A percentile compares a stretch with the other conserved stretches of the same genome.
phyloP scores from a whole-genome alignment of 371 early-diverging fungal species.

The Circinella umbellata region DNA sequence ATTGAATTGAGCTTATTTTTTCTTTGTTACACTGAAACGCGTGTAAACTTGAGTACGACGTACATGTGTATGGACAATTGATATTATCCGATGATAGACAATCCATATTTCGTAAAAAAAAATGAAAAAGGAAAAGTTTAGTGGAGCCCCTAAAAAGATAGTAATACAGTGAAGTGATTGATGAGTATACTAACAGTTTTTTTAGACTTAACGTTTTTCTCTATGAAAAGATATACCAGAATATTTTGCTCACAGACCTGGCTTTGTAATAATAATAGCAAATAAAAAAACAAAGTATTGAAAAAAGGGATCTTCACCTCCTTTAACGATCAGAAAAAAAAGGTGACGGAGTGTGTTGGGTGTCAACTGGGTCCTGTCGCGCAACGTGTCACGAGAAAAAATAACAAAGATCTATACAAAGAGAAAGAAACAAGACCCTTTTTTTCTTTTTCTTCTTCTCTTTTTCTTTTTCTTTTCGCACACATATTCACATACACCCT shows the following conservation, averaged over 20 bases:
- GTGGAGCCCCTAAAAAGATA: too few species aligned
- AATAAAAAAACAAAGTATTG: neutral
- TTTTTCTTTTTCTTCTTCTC: constrained; percentile 22
- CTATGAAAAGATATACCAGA: too few species aligned
- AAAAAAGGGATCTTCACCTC: constrained; percentile 9
- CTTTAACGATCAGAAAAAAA: constrained; percentile 8
- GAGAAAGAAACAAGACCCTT: constrained; percentile 14
- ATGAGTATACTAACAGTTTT: too few species aligned
- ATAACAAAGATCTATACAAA: neutral
- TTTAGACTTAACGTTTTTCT: too few species aligned
- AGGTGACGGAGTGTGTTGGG: constrained; percentile 11
- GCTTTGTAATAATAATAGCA: neutral
- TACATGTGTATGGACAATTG: too few species aligned
- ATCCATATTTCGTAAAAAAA: too few species aligned
- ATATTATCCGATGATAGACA: neutral
- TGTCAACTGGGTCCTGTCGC: constrained; percentile 22
- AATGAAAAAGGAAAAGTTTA: too few species aligned
- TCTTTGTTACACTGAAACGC: too few species aligned
- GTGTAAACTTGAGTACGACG: too few species aligned
- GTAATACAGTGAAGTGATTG: too few species aligned
- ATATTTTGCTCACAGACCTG: constrained; percentile 2
- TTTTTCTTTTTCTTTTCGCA: constrained; percentile 18
- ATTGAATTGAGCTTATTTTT: too few species aligned
- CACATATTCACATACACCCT: neutral
- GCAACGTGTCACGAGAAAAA: constrained; percentile 34